A percentile compares a stretch with the other conserved stretches of the same genome.
phyloP scores from a whole-genome alignment of 2,329 filamentous ascomycete genomes.

The Trematosphaeria pertusa region DNA sequence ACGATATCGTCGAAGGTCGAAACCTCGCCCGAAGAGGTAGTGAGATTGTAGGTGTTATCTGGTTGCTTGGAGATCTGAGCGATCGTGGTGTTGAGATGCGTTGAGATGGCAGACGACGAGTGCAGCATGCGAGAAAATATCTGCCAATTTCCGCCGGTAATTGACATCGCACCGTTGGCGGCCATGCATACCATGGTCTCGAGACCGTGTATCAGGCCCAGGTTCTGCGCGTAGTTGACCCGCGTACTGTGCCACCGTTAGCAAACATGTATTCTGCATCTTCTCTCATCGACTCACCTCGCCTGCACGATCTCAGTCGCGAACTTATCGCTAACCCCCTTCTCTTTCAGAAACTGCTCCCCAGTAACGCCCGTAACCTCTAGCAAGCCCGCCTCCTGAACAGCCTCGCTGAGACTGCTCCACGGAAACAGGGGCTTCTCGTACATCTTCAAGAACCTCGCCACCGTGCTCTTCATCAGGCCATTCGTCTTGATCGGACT shows the following conservation, averaged over 20 bases:
- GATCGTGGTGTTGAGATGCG: constrained; percentile 74
- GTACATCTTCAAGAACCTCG: constrained; percentile 80
- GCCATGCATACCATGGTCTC: constrained; percentile 94
- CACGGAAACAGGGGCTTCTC: constrained; percentile 85
- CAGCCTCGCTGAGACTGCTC: constrained; percentile 72
- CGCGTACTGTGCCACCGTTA: constrained; percentile 66
- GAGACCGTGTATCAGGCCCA: constrained; percentile 84
- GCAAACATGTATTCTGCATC: neutral
- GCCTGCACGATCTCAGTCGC: constrained; percentile 86
- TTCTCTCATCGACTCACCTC: constrained; percentile 28
- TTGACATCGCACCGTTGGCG: constrained; percentile 79
- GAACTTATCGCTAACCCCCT: constrained; percentile 72
- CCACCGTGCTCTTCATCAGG: constrained; percentile 74
- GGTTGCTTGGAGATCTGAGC: constrained; percentile 58
- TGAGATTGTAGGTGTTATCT: constrained; percentile 53
- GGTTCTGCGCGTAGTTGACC: constrained; percentile 93
- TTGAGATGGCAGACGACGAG: constrained; percentile 62
- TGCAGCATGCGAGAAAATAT: constrained; percentile 87
- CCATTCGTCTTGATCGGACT: constrained; percentile 76
- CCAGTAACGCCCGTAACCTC: constrained; percentile 75
- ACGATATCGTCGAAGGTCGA: constrained; percentile 77
- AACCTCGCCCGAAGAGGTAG: constrained; percentile 24
- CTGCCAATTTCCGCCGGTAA: constrained; percentile 89
- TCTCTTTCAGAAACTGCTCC: constrained; percentile 71
- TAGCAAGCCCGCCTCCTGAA: constrained; percentile 71